Conservation (phyloP, 2,329 filamentous ascomycete genomes). For the Chrysosporium queenslandicum region DNA sequence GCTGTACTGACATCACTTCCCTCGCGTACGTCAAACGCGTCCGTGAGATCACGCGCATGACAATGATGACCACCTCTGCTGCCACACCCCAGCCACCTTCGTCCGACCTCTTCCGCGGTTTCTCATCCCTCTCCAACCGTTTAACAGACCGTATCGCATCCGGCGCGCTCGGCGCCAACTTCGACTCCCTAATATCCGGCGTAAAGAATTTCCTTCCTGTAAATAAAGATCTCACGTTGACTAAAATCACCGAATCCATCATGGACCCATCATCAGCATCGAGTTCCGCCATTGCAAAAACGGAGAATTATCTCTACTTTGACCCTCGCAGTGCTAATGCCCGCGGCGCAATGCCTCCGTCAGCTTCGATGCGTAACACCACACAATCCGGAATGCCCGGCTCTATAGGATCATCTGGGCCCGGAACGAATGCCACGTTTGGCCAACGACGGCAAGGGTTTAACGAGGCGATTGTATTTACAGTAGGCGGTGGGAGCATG, state of each 20-base stretch:
- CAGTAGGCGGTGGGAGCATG: constrained; percentile 92
- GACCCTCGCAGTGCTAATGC: constrained; percentile 90
- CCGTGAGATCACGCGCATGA: constrained; percentile 93
- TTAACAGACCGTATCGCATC: constrained; percentile 92
- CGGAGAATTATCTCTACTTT: constrained; percentile 93
- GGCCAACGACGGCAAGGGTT: constrained; percentile 85
- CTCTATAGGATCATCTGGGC: constrained; percentile 36
- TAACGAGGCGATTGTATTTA: constrained; percentile 85
- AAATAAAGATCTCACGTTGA: constrained; percentile 90
- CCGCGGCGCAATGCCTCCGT: constrained; percentile 78
- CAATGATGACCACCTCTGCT: constrained; percentile 79
- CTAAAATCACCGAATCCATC: constrained; percentile 94
- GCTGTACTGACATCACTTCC: constrained; percentile 60
- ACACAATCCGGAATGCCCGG: constrained; percentile 40
- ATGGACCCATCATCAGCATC: constrained; percentile 92
- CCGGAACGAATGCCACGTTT: constrained; percentile 72
- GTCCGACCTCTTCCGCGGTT: constrained; percentile 77
- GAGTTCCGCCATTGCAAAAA: constrained; percentile 87
- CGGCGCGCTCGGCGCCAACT: constrained; percentile 73
- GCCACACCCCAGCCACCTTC: constrained; percentile 51
- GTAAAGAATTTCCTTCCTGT: constrained; percentile 97
- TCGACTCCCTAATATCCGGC: constrained; percentile 87
- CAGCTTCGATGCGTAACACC: constrained; percentile 41
- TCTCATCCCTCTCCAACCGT: constrained; percentile 81
- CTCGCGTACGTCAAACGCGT: constrained; percentile 83